Evolutionary conservation across 176 grass and related monocot genomes (phyloP), one percentile per base, ranked within the genome.

Genomic region (Paspalum vaginatum): DNA sequence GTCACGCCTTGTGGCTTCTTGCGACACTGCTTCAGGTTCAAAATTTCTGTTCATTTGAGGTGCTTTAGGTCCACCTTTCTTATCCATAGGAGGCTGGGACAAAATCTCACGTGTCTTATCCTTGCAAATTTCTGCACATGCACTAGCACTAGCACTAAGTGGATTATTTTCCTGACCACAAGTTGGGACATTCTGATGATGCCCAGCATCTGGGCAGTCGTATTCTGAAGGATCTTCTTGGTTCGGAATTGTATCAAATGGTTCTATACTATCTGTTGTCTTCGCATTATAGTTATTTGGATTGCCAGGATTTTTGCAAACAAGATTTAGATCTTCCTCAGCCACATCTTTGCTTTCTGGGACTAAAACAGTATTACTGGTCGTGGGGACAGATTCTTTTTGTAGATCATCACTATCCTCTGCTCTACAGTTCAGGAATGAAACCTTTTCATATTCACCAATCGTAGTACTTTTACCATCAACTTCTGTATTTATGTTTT

Each of bases 361-460:
- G 51, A 70, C 54, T 76, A 68, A 61, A 49, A 54, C 9, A 66
- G 22, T 43, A 21, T 81, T 64, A 59, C 65, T 15, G 49, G 24
- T 64, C 20, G 9, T 51, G 72, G 24, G 67, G 48, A 68, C 45
- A 13, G 60, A 57, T 27, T 66, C 63, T 38, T 87, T 87, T 68
- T 61, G 58, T 49, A 75, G 40, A 70, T 87, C 81, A 38, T 81
- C 85, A 76, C 65, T 60, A 50, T 67, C 61, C 41, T 90, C 61
- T 79, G 43, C 64, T 77, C 44, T 41, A 56, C 17, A 68, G 53
- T 81, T 37, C 18, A 68, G 61, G 53, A 27, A 76, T 49, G 70
- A 14, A 75, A 51, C 25, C 50, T 47, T 47, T 63, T 81, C 83
- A 44, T n/a, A 68, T 74, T 88, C 83, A 86, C 48, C 38, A 27